Base-by-base conservation (phyloP, 2,329 filamentous ascomycete genomes). In the Coniosporium tulheliwenetii region DNA sequence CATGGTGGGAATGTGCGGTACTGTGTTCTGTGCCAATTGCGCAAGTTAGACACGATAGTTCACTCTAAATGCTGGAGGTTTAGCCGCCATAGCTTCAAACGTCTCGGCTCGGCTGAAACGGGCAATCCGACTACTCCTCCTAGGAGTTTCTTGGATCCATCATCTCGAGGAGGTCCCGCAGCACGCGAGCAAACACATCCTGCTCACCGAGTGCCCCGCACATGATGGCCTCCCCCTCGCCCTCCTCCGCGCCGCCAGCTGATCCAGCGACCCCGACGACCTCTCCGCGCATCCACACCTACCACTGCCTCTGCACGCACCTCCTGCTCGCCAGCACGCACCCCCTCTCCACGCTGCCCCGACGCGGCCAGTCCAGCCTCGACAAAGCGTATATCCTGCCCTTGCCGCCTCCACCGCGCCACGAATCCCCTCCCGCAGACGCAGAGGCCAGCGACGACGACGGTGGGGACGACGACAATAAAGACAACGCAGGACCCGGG, bases 271-370 rank as follows among this genome's bases (percentile, higher is more conserved):
- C 7, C 4, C 19, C 4, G 19, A 26, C 19, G 19, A 26, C 19
- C 19, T 14, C 36, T 9, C 7, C 30, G 12, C 19, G 39, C n/a
- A 38, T 71, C 46, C 60, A 69, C 55, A 73, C 69, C 44, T 74
- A 75, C 58, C 71, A 75, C 60, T 82, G 79, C 65, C 67, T 78
- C 54, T 83, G 79, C 67, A 74, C 66, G 37, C 70, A 77, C 49
- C 70, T 81, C 46, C 61, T 81, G 41, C 66, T 82, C 46, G 70
- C 75, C 15, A 77, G 66, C 36, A 73, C 71, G 1, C 67, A 71
- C 32, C 54, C 64, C 2, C 60, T 81, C 37, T 45, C 60, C 26
- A 47, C 58, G 0, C 65, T 80, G 9, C 74, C 75, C 1, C 65
- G 60, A 7, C 72, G 78, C 37, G 54, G 61, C 44, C 46, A 52